Evolutionary conservation across 805 yeast genomes (phyloP), one percentile per base, ranked within the genome.

Genomic region (Saccharomycopsis synnaedendra): DNA sequence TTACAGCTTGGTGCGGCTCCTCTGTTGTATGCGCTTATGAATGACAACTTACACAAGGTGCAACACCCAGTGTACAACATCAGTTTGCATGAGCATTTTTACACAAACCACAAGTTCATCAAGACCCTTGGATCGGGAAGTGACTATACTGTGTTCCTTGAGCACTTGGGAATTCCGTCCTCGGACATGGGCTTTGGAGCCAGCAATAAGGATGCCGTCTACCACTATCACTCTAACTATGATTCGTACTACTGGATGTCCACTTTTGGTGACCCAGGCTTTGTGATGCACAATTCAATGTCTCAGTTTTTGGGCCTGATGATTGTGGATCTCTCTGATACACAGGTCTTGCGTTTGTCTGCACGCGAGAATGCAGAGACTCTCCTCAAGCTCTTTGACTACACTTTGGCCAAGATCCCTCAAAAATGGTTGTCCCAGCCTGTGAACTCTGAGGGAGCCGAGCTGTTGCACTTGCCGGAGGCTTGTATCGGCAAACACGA

Each of bases 141-240:
- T 5, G 93, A 83, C 60, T 84, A 66, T 60, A 75, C 81, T 3
- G 77, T 72, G 7, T 76, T 76, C 56, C 64, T 68, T 55, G 80
- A 76, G 52, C 79, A 75, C 56, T 60, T 76, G 52, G 82, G 81
- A 43, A 74, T 76, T 42, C 74, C 82, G 2, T 70, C 81, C 0
- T 64, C 73, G n/a, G 84, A 81, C 59, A 47, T 80, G 42, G 82
- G 82, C 0, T 82, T 80, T 57, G 48, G 48, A 10, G 60, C 57
- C 27, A 57, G 58, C 31, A 64, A 66, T 6, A 55, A 58, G 9
- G 82, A 78, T 44, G 69, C 86, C 0, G 76, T 81, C 4, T 82
- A 82, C 58, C 88, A 80, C 52, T 81, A 82, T 60, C 89, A 83
- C 59, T 80, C 88, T 30, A 77, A 78, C 58, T 82, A 79, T 58